Evolutionary conservation across 306 rosid genomes (phyloP), one percentile per base, ranked within the genome.

Genomic region (Mimosa pudica): DNA sequence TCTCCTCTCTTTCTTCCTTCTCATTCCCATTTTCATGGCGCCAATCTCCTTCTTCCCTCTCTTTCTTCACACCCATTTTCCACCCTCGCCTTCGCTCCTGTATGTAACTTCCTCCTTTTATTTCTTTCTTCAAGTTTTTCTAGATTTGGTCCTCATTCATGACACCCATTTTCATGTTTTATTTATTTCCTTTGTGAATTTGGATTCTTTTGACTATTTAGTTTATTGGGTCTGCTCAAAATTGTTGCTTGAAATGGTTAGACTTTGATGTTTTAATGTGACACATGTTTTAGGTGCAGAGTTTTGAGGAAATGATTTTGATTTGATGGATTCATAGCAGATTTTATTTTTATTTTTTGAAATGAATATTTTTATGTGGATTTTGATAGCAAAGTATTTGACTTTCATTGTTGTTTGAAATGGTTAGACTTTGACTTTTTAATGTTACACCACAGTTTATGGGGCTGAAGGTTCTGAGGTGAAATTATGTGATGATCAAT

Each of bases 21-120:
- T 77, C 79, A 41, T 81, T 82, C 85, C 88, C 71, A 61, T 55
- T 76, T 51, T 84, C 87, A 61, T 60, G 84, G 71, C 83, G 61
- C 10, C 82, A 52, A 77, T 82, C 89, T 48, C 45, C 84, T 18
- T 10, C 82, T 81, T 77, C 88, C 41, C 69, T 84, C 14, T 74
- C 89, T 81, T 84, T 86, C 51, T 75, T 87, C 78, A 79, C 60
- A 77, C 86, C 86, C 18, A 36, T 75, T 36, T 11, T 81, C 73
- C 87, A 72, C 58, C 71, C 88, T 75, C 81, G 84, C 69, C 85
- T 86, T 71, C 88, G 83, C 68, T 80, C 87, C 63, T 57, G 94
- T 86, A 58, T 57, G 94, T 86, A 58, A 64, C 20, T 84, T 42
- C 71, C 9, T 14, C 75, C 48, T 0, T 70, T 24, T 70, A 6